A percentile compares a stretch with the other conserved stretches of the same genome.
Evolutionary conservation across 2,329 filamentous ascomycete species (phyloP).

Genomic region (Trichoderma polysporum): DNA sequence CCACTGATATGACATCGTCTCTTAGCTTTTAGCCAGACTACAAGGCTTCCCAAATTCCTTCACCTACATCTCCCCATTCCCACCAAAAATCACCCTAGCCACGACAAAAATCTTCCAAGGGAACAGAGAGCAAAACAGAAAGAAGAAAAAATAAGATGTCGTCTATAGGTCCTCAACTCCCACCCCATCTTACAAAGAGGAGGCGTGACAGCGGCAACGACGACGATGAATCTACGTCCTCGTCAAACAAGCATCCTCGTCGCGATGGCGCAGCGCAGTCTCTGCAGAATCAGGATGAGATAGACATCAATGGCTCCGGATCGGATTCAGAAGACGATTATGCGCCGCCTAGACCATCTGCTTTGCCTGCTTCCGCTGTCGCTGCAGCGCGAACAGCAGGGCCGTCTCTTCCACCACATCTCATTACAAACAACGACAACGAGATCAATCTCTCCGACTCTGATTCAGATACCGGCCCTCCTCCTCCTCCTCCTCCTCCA

Average conservation of each 20-base stretch:
- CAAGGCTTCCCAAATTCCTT: not conserved
- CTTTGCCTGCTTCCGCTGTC: not conserved
- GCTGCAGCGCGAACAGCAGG: conserved; percentile 19
- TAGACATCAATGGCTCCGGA: conserved; percentile 44
- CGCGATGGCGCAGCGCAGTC: conserved; percentile 25
- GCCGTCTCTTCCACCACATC: conserved; percentile 16
- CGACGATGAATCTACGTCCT: not conserved
- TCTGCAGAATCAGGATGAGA: conserved; percentile 48
- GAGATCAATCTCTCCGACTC: conserved; percentile 42
- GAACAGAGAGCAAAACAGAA: not conserved
- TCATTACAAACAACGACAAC: conserved; percentile 34
- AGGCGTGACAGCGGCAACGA: conserved; percentile 46
- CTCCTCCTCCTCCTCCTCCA: conserved; percentile 36
- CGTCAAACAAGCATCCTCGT: conserved; percentile 44
- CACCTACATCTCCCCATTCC: not conserved
- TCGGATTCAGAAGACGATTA: conserved; percentile 42
- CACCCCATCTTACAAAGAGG: conserved; percentile 64
- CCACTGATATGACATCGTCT: conserved; percentile 6
- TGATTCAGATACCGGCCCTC: conserved; percentile 38
- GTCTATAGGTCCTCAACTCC: conserved; percentile 68
- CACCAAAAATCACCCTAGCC: not conserved
- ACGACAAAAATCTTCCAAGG: not conserved
- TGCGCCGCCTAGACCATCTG: conserved; percentile 33
- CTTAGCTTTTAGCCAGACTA: not conserved
- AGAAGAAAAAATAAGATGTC: conserved; percentile 41